Percentiles rank a stretch among this genome's conserved stretches.
phyloP scores from a whole-genome alignment of 116 monocot genomes.

The Dioscorea cayenensis region DNA sequence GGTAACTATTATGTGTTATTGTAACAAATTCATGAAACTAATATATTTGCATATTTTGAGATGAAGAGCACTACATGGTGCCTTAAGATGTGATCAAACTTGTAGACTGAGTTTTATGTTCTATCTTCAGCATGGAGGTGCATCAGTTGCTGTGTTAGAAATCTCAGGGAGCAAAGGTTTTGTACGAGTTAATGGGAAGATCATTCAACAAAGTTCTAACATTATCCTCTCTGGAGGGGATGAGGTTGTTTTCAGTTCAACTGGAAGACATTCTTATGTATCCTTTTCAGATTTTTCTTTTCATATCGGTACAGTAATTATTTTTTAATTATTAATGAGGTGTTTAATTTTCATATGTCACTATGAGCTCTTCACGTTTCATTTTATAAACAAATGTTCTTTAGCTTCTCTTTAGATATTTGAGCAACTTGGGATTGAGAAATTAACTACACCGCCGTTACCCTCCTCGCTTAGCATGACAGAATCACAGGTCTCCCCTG shows the following conservation, averaged over 20 bases:
- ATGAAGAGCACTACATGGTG: not conserved
- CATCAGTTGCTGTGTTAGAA: slow-evolving; percentile 46
- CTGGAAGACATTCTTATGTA: slow-evolving; percentile 94
- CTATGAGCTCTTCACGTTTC: not conserved
- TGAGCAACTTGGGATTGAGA: slow-evolving; percentile 45
- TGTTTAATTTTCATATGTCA: not conserved
- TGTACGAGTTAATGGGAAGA: slow-evolving; percentile 75
- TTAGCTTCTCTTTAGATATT: slow-evolving; percentile 60
- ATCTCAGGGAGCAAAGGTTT: slow-evolving; percentile 56
- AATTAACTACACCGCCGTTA: slow-evolving; percentile 9
- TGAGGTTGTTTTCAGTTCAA: slow-evolving; percentile 78
- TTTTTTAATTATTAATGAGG: not conserved
- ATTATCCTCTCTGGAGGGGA: slow-evolving; percentile 70
- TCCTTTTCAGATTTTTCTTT: slow-evolving; percentile 44
- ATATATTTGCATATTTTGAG: not conserved
- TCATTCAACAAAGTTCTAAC: slow-evolving; percentile 32
- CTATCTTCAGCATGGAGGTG: slow-evolving; percentile 38
- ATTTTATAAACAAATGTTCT: slow-evolving; percentile 13
- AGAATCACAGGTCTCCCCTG: slow-evolving; percentile 21
- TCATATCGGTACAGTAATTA: not conserved
- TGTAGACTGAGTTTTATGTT: not conserved
- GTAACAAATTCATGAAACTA: not conserved
- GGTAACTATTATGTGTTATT: slow-evolving; percentile 28
- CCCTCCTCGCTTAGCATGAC: slow-evolving; percentile 29
- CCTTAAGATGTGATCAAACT: not conserved